Conservation (phyloP, 768 basidiomycete species). For the Serendipita sp. region DNA sequence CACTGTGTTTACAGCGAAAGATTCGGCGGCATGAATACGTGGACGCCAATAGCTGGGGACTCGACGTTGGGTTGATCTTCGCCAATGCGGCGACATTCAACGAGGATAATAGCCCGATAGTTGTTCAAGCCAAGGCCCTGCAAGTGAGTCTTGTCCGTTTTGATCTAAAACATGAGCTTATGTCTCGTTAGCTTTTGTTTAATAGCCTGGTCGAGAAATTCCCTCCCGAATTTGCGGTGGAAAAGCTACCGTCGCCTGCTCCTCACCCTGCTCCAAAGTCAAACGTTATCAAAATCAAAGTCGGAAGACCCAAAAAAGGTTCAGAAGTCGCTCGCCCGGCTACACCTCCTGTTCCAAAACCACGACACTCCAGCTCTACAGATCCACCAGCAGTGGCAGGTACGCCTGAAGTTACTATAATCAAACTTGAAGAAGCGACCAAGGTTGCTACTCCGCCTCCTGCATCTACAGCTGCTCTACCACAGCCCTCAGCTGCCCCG, state of each 20-base stretch:
- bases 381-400: neutral
- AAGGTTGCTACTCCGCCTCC: neutral
- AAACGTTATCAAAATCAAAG: conserved; percentile 11
- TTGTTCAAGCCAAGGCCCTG: conserved; percentile 57
- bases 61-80: conserved; percentile 81
- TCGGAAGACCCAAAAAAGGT: conserved; percentile 11
- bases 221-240: conserved; percentile 38
- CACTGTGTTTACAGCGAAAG: conserved; percentile 39
- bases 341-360: neutral
- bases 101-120: conserved; percentile 65
- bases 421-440: neutral
- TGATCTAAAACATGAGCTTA: neutral
- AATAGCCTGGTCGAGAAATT: conserved; percentile 63
- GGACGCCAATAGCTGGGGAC: conserved; percentile 51
- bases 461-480: conserved; percentile 10
- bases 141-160: conserved; percentile 28
- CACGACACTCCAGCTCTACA: neutral
- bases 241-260: conserved; percentile 7
- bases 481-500: conserved; percentile 18
- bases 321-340: conserved; percentile 8
- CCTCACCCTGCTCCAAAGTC: conserved; percentile 9
- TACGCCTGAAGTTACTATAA: neutral
- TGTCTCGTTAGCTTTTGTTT: conserved; percentile 8
- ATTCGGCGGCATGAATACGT: conserved; percentile 67
- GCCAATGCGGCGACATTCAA: conserved; percentile 82